Percentiles rank a stretch among this genome's conserved stretches.
These are phyloP conservation scores for Volutella citrinella DNA, from an alignment of 2,329 filamentous ascomycete species.

Conservation along the genomic window DNA sequence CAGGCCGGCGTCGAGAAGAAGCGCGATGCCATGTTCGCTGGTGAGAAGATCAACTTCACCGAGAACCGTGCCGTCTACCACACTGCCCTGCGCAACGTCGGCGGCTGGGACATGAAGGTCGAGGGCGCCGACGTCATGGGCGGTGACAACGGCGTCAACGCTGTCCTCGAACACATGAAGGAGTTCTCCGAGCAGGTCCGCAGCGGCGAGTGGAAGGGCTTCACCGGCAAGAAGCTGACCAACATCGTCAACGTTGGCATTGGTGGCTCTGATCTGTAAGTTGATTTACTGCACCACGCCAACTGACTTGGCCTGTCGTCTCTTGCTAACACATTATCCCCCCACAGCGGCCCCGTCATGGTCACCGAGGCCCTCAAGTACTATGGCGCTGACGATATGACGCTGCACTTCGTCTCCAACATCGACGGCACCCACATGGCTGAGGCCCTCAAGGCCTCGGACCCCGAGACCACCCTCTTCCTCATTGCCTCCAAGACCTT, in stretches of 20 bases:
- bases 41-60: slow-evolving; percentile 99
- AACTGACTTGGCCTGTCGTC: slow-evolving; percentile 20
- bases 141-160: slow-evolving; percentile 82
- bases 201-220: slow-evolving; percentile 95
- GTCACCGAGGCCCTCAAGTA: slow-evolving; percentile 96
- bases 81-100: slow-evolving; percentile 85
- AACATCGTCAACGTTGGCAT: slow-evolving; percentile 98
- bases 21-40: slow-evolving; percentile 94
- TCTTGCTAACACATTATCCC: too few species aligned
- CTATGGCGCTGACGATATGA: slow-evolving; percentile 83
- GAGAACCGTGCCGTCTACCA: slow-evolving; percentile 96
- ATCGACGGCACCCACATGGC: slow-evolving; percentile 98
- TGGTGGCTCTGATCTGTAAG: slow-evolving; percentile 95
- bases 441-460: slow-evolving; percentile 81
- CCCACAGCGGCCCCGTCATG: slow-evolving; percentile 86
- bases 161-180: slow-evolving; percentile 95
- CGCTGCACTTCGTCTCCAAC: slow-evolving; percentile 97
- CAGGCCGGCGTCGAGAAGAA: slow-evolving; percentile 90
- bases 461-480: slow-evolving; percentile 99
- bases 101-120: slow-evolving; percentile 78
- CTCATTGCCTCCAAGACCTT: slow-evolving; percentile 98
- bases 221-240: slow-evolving; percentile 93
- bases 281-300: slow-evolving; percentile 20
- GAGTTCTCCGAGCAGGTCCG: slow-evolving; percentile 94
- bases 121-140: slow-evolving; percentile 92